Evolutionary conservation across 2,329 filamentous ascomycete species (phyloP).

Genomic region (Phyllachora maydis): DNA sequence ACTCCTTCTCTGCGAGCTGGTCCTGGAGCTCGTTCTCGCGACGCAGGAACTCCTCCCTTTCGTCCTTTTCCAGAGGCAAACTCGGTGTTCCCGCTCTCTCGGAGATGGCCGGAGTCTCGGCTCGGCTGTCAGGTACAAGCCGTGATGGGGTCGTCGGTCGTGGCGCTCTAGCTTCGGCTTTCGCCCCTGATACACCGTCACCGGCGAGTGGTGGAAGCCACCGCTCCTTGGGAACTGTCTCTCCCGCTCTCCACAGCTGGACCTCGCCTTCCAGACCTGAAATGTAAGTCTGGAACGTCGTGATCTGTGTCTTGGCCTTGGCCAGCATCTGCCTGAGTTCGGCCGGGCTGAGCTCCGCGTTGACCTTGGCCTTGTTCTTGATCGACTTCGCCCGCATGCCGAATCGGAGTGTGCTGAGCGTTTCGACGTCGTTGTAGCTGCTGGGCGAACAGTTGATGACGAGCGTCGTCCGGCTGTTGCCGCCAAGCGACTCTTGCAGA

Average conservation of each 20-base stretch:
- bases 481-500: conserved; percentile 89
- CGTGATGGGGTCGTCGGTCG: conserved; percentile 32
- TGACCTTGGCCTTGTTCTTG: conserved; percentile 99
- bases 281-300: conserved; percentile 76
- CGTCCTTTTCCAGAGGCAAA: conserved; percentile 80
- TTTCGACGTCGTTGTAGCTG: conserved; percentile 95
- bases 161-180: conserved; percentile 19
- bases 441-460: conserved; percentile 99
- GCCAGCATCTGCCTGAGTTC: conserved; percentile 87
- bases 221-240: conserved; percentile 68
- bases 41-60: conserved; percentile 85
- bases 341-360: conserved; percentile 85
- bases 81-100: conserved; percentile 78
- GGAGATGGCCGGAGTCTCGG: conserved; percentile 44
- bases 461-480: conserved; percentile 83
- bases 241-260: conserved; percentile 69
- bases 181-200: conserved; percentile 25
- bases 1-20: conserved; percentile 84
- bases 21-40: conserved; percentile 96
- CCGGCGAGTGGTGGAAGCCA: conserved; percentile 53
- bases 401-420: conserved; percentile 76
- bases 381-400: conserved; percentile 95
- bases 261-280: conserved; percentile 69
- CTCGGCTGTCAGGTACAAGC: conserved; percentile 32
- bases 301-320: conserved; percentile 78